A percentile compares a stretch with the other conserved stretches of the same genome.
Evolutionary conservation across 2,329 filamentous ascomycete species (phyloP).

Genomic region (Sclerotinia subarctica): DNA sequence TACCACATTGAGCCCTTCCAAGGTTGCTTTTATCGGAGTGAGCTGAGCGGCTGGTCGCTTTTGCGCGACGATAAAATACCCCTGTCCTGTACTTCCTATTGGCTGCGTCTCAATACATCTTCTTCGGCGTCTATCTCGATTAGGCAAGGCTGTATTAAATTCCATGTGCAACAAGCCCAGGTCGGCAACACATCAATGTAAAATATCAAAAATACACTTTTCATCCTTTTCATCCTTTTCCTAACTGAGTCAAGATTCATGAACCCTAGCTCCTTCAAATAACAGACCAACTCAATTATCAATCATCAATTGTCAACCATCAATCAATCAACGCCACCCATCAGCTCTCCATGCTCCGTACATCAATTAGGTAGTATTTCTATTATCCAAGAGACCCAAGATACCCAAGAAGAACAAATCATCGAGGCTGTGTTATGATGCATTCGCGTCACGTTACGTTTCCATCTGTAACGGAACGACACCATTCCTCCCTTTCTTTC

Average conservation of each 20-base stretch:
- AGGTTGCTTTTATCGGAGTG: slow-evolving; percentile 8
- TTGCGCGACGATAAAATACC: slow-evolving; percentile 26
- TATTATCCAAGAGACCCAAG: not conserved
- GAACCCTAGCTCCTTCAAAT: not conserved
- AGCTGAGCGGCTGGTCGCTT: slow-evolving; percentile 35
- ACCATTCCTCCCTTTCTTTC: not conserved
- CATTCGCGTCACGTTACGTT: slow-evolving; percentile 21
- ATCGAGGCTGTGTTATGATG: slow-evolving; percentile 23
- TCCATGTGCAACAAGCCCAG: slow-evolving; percentile 23
- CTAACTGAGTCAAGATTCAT: not conserved
- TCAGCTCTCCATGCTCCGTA: not conserved
- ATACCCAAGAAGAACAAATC: slow-evolving; percentile 1
- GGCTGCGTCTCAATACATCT: slow-evolving; percentile 30
- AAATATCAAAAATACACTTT: not conserved
- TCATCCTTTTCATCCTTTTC: not conserved
- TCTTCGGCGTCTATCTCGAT: slow-evolving; percentile 38
- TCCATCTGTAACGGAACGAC: slow-evolving; percentile 2
- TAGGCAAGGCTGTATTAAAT: slow-evolving; percentile 33
- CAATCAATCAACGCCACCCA: not conserved
- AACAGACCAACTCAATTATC: too few species aligned
- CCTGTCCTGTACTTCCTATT: slow-evolving; percentile 32
- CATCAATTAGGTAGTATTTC: not conserved
- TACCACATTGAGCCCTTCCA: not conserved
- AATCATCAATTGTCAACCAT: not conserved
- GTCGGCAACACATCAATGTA: slow-evolving; percentile 5